Conservation (phyloP, 208 protist genomes). For the Novymonas esmeraldas region DNA sequence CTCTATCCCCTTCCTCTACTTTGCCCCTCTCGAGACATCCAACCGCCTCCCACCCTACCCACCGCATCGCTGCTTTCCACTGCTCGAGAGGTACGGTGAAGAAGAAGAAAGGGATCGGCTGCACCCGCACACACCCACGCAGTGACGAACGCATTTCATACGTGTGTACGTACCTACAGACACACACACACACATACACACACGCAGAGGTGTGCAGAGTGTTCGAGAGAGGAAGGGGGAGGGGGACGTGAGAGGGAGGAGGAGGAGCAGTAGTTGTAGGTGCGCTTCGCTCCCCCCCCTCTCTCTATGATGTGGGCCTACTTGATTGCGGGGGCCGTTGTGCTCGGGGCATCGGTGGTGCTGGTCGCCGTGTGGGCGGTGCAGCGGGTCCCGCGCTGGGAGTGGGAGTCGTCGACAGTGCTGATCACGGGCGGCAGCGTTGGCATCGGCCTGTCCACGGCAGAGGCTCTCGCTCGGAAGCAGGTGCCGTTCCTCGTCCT, state of each 20-base stretch:
- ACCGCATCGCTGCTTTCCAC: too few species aligned
- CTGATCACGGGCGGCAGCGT: slow-evolving; percentile 86
- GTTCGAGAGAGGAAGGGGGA: too few species aligned
- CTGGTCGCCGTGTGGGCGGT: slow-evolving; percentile 38
- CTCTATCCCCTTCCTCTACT: too few species aligned
- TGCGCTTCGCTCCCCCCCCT: too few species aligned
- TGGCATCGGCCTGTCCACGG: slow-evolving; percentile 85
- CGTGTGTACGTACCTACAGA: background rate
- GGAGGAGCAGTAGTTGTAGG: too few species aligned
- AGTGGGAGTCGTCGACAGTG: slow-evolving; percentile 55
- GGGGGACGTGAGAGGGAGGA: background rate
- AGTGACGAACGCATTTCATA: too few species aligned
- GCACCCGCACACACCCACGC: too few species aligned
- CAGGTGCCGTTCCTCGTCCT: slow-evolving; percentile 67
- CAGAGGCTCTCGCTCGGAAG: slow-evolving; percentile 50
- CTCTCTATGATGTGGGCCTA: background rate
- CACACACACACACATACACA: slow-evolving; percentile 7
- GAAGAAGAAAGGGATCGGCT: too few species aligned
- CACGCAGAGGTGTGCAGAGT: background rate
- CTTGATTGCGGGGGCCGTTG: slow-evolving; percentile 6
- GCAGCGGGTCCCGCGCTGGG: slow-evolving; percentile 65
- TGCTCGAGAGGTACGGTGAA: too few species aligned
- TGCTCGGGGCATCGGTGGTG: slow-evolving; percentile 38
- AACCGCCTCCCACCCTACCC: too few species aligned
- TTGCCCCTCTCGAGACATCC: too few species aligned